Base-by-base conservation (phyloP, 495 filamentous ascomycete species). In the Daldinia bambusicola region DNA sequence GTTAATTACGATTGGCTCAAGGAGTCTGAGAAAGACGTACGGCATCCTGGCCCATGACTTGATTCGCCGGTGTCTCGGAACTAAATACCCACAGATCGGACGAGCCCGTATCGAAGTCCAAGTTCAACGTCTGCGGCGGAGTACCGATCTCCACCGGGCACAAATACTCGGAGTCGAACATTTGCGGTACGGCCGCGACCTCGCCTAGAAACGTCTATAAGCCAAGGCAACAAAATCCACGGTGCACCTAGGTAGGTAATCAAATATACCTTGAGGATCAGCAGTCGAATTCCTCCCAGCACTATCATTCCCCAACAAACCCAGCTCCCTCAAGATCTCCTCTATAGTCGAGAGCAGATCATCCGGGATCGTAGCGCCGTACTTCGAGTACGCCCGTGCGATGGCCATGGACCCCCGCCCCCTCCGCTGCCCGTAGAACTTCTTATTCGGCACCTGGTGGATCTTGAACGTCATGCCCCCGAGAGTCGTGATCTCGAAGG, bases 71-170 rank as follows among this genome's bases (percentile, higher is more conserved):
- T 41, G 67, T 85, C 63, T 65, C 87, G 79, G 56, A 89, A 79
- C 77, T 81, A 69, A 82, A 81, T 38, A 87, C 91, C 80, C 88
- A 93, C 81, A 94, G 82, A 83, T 93, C 92, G 12, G 89, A 85
- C 37, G 89, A 92, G 8, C 90, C 92, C 30, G 91, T 93, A 79
- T 94, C 92, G 59, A 93, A 92, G 75, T 93, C 87, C 52, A 94
- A 80, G 40, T 80, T 89, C 69, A 94, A 72, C 3, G 79, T 89
- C 83, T 94, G 91, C 7, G 85, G 82, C 26, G 92, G 92, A 5
- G 89, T 91, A 7, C 92, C 92, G 75, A 94, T 92, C 20, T 82
- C 72, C 30, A 94, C 89, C 13, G 85, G 82, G 18, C 83, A 87
- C 18, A 94, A 82, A 69, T 92, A 93, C 78, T 87, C 77, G 20